Evolutionary conservation across 257 asterid genomes (phyloP), one percentile per base, ranked within the genome.

Genomic region (Solanum megistacrolobum): DNA sequence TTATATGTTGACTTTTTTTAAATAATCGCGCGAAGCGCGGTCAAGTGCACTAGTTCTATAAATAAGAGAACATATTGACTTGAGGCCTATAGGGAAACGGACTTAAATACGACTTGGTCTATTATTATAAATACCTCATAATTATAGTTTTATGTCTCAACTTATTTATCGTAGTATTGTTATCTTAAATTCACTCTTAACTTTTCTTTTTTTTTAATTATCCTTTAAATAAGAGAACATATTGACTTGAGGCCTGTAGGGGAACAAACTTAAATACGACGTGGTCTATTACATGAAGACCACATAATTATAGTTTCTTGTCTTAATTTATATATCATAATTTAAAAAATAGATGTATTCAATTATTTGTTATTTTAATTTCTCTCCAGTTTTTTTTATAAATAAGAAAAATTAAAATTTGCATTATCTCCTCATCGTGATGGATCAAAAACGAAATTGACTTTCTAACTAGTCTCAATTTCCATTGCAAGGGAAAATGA

Each of bases 21-120:
- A 29, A 29, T 29, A 29, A 29, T 29, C 29, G 29, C 29, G 29
- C 29, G 29, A 29, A 29, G 2, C 29, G 29, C 29, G 29, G 29
- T 29, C 29, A 29, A 29, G 29, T 29, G 29, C 29, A 29, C 29
- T 29, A 29, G 29, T 29, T n/a, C 10, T 52, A 52, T 18, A 52
- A 52, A 52, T 18, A 52, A 52, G 10, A 18, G n/a, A 52, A 18
- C 0, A 52, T 52, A 6, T 52, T 52, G 23, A 52, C n/a, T 18
- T 52, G 23, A 52, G 4, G 0, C 4, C 1, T 52, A 6, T 6
- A 18, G 2, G 23, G 0, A 18, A 48, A 52, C 2, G 0, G 0
- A 52, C 10, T 18, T 52, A 52, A 52, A 52, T 52, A 18, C 0
- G 2, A 18, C 62, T 7, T 52, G n/a, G 23, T 52, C 23, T 52